These are phyloP conservation scores for Cladosporium colombiae DNA, from an alignment of 2,329 filamentous ascomycete genomes.

Conservation along the genomic window DNA sequence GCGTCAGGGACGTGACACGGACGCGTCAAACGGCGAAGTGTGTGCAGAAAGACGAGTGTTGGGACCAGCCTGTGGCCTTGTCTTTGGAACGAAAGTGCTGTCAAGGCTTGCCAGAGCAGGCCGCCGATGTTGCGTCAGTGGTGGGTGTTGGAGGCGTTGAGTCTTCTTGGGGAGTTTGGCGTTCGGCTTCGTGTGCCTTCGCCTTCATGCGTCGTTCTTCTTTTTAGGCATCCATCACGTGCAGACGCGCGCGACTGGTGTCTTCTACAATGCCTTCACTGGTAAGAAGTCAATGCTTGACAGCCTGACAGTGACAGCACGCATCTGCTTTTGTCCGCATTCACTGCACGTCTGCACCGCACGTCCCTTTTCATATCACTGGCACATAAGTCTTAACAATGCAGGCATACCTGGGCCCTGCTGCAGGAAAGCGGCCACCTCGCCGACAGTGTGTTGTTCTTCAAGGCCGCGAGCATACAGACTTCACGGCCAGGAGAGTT, in stretches of 20 bases:
- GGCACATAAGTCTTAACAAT: not conserved
- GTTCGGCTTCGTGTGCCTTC: not conserved
- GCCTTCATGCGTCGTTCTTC: not conserved
- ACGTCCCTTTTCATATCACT: not conserved
- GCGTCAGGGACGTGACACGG: slow-evolving; percentile 13
- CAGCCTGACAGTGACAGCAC: not conserved
- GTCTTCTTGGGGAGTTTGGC: not conserved
- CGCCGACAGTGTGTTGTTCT: not conserved
- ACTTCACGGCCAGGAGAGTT: not conserved
- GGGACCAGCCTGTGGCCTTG: not conserved
- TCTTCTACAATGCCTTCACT: not conserved
- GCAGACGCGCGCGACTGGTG: not conserved
- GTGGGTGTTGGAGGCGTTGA: not conserved
- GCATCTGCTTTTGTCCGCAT: not conserved
- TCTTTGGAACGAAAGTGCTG: not conserved
- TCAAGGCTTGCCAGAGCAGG: not conserved
- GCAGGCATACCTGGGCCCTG: not conserved
- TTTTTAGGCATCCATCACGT: slow-evolving; percentile 9
- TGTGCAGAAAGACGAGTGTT: not conserved
- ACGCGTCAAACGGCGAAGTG: slow-evolving; percentile 18
- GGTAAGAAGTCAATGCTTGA: not conserved
- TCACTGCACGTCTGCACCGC: not conserved
- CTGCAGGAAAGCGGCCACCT: not conserved
- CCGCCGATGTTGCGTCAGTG: slow-evolving; percentile 7
- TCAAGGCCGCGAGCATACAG: not conserved